phyloP scores from a whole-genome alignment of 371 early-diverging fungal genomes.

The Mortierella sp. region DNA sequence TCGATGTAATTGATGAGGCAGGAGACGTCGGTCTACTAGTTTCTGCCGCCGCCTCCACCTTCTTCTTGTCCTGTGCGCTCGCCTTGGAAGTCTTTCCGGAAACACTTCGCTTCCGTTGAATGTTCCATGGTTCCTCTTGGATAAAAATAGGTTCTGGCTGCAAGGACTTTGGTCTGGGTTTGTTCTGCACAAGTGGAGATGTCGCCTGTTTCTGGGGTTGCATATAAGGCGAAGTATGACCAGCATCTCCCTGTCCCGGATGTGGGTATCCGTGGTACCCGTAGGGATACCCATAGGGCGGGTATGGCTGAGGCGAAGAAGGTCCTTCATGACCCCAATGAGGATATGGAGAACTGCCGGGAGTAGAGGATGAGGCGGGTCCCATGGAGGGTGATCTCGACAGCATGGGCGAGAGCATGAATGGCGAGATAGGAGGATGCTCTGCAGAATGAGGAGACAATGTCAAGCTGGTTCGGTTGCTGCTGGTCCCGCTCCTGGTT shows the following conservation, averaged over 20 bases:
- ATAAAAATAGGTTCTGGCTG: conserved; percentile 41
- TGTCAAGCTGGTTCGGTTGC: conserved; percentile 23
- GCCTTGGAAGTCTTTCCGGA: background rate
- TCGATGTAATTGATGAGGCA: conserved; percentile 22
- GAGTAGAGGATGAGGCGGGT: conserved; percentile 18
- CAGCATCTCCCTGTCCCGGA: background rate
- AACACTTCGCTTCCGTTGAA: conserved; percentile 25
- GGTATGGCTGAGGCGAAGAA: conserved; percentile 7
- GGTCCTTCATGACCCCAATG: conserved; percentile 18
- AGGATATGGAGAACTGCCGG: conserved; percentile 21
- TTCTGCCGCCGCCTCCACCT: background rate
- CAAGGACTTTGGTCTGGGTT: conserved; percentile 3
- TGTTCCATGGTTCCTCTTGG: conserved; percentile 42
- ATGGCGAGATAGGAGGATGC: conserved; percentile 30
- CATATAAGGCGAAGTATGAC: background rate
- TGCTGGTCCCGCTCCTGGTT: conserved; percentile 12
- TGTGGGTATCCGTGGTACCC: conserved; percentile 14
- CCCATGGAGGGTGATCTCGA: conserved; percentile 33
- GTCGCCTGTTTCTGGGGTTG: conserved; percentile 2
- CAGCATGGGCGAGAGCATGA: conserved; percentile 36
- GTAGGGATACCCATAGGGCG: conserved; percentile 15
- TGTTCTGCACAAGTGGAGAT: background rate
- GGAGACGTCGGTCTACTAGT: background rate
- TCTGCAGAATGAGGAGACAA: conserved; percentile 22
- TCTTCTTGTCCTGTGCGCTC: conserved; percentile 12